A percentile compares a stretch with the other conserved stretches of the same genome.
Evolutionary conservation across 2,329 filamentous ascomycete species (phyloP).

Genomic region (Trichoderma sp.): DNA sequence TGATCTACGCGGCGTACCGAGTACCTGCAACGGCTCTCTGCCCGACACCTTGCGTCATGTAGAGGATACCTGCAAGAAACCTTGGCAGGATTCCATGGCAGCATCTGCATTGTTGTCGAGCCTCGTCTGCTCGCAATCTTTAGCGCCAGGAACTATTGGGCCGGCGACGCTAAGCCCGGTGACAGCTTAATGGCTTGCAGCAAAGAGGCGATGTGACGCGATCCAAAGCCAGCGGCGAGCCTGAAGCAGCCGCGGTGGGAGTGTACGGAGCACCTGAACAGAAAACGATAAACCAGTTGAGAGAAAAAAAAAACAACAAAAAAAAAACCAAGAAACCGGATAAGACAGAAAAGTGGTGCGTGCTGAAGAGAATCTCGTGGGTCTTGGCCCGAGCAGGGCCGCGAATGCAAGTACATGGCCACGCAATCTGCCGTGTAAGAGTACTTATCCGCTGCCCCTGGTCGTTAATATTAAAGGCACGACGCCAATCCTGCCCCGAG

Average conservation of each 20-base stretch:
- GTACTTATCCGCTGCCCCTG: background rate
- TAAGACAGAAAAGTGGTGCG: background rate
- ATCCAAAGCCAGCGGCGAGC: background rate
- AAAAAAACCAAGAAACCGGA: background rate
- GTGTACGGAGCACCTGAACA: background rate
- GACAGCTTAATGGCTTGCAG: background rate
- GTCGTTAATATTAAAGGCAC: slow-evolving; percentile 28
- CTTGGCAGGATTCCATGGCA: background rate
- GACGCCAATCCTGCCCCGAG: slow-evolving; percentile 27
- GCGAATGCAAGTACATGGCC: background rate
- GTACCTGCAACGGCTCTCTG: background rate
- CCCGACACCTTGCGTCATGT: background rate
- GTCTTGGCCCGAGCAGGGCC: background rate
- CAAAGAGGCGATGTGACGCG: background rate
- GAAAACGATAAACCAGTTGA: background rate
- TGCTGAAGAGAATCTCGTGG: background rate
- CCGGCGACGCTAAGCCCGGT: slow-evolving; percentile 10
- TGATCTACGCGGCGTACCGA: background rate
- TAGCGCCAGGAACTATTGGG: slow-evolving; percentile 6
- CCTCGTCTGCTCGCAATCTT: background rate
- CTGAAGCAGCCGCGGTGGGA: slow-evolving; percentile 12
- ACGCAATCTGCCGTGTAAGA: background rate
- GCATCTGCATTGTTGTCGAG: background rate
- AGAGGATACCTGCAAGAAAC: background rate
- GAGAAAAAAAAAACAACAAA: background rate